Conservation (phyloP, 306 rosid species). For the Dalbergia cochinchinensis region DNA sequence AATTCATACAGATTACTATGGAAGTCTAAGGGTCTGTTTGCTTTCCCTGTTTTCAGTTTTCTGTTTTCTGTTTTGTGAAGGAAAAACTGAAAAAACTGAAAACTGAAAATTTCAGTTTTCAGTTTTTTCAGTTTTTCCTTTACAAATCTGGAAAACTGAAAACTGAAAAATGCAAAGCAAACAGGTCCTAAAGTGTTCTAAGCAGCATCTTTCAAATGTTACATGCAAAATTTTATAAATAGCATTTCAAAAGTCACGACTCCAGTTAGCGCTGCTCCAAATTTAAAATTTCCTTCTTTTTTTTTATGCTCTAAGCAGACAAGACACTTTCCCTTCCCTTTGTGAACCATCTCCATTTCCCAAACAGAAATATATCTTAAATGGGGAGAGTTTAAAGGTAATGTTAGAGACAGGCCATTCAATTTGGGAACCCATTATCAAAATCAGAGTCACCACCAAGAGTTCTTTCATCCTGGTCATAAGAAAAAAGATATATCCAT, state of each 20-base stretch:
- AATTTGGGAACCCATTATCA: not conserved
- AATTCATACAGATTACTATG: not conserved
- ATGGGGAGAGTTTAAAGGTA: not conserved
- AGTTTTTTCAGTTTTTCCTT: no score
- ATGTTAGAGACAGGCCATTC: constrained; percentile 25
- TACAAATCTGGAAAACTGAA: no score
- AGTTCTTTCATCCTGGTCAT: not conserved
- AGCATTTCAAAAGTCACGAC: not conserved
- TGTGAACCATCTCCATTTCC: constrained; percentile 8
- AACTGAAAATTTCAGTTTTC: no score
- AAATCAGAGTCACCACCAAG: constrained; percentile 16
- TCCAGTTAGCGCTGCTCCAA: not conserved
- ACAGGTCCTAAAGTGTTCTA: not conserved
- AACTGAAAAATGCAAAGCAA: no score
- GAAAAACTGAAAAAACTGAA: no score
- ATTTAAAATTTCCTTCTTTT: not conserved
- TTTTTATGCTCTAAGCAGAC: constrained; percentile 1
- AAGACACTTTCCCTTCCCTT: not conserved
- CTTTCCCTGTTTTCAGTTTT: no score
- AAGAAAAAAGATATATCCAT: not conserved
- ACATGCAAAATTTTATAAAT: not conserved
- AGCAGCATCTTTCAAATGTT: constrained; percentile 14
- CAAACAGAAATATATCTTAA: constrained; percentile 7
- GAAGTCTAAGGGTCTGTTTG: no score
- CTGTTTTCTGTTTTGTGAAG: no score